phyloP scores from a whole-genome alignment of 306 rosid genomes.

The Erythrophleum fordii region DNA sequence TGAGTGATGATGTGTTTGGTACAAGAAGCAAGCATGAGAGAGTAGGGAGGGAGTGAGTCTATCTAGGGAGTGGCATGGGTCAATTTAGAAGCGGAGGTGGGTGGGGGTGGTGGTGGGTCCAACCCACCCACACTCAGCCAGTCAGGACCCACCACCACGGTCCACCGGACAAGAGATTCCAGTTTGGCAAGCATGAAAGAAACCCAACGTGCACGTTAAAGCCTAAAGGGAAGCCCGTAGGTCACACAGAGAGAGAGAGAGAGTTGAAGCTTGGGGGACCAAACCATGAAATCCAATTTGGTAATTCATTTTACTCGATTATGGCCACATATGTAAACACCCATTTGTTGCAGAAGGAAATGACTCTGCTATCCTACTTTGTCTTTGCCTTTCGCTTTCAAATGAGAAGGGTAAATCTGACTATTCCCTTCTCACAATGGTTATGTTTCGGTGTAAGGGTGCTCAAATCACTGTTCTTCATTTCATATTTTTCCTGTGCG shows the following conservation, averaged over 20 bases:
- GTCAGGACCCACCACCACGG: constrained; percentile 40
- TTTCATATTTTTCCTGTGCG: neutral
- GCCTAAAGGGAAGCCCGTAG: constrained; percentile 30
- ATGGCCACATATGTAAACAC: constrained; percentile 35
- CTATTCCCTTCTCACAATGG: neutral
- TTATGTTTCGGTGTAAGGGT: neutral
- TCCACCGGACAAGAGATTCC: constrained; percentile 61
- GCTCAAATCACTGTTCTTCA: neutral
- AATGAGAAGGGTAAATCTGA: neutral
- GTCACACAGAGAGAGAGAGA: constrained; percentile 15
- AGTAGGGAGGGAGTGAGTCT: neutral
- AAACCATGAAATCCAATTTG: constrained; percentile 53
- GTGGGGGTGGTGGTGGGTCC: constrained; percentile 23
- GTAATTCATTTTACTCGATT: constrained; percentile 29
- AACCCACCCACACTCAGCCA: constrained; percentile 46
- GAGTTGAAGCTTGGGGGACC: constrained; percentile 51
- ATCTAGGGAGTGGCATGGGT: constrained; percentile 9
- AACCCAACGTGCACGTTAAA: constrained; percentile 78
- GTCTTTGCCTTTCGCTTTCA: neutral
- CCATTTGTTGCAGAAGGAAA: constrained; percentile 23
- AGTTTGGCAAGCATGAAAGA: constrained; percentile 70
- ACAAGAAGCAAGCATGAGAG: neutral
- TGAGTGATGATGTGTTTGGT: neutral
- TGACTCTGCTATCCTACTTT: constrained; percentile 30
- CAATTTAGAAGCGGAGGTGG: constrained; percentile 28